phyloP scores from a whole-genome alignment of 331 rosid genomes.

The Prunus yedoensis region DNA sequence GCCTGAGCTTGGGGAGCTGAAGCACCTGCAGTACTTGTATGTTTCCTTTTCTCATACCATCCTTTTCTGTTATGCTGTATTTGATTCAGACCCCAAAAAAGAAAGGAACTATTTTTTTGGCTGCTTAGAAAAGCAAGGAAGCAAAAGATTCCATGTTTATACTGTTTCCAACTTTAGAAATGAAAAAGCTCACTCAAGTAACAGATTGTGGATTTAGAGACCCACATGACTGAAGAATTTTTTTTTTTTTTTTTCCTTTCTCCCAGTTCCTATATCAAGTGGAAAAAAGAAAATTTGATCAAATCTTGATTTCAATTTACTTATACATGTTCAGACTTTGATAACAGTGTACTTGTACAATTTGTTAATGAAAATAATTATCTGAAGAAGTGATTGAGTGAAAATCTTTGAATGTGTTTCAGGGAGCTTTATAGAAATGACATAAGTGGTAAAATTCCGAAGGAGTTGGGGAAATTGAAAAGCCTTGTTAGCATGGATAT shows the following conservation, averaged over 20 bases:
- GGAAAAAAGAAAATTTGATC: neutral
- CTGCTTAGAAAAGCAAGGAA: constrained; percentile 12
- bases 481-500: constrained; percentile 84
- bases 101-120: neutral
- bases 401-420: constrained; percentile 29
- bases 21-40: constrained; percentile 82
- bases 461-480: constrained; percentile 71
- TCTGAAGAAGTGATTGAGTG: constrained; percentile 10
- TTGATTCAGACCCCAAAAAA: too few relatives aligned
- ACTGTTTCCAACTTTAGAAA: constrained; percentile 4
- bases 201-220: neutral
- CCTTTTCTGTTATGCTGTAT: neutral
- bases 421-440: constrained; percentile 91
- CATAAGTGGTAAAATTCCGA: constrained; percentile 68
- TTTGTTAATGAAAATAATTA: neutral
- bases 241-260: too few relatives aligned
- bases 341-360: neutral
- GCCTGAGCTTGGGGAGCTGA: constrained; percentile 77
- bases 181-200: neutral
- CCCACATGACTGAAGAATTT: neutral
- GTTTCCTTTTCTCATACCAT: constrained; percentile 7
- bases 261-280: too few relatives aligned
- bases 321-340: neutral
- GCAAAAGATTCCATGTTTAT: neutral
- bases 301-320: neutral